A percentile compares a stretch with the other conserved stretches of the same genome.
Conservation (phyloP, 257 asterid species). For the Solanum chiquidenum region DNA sequence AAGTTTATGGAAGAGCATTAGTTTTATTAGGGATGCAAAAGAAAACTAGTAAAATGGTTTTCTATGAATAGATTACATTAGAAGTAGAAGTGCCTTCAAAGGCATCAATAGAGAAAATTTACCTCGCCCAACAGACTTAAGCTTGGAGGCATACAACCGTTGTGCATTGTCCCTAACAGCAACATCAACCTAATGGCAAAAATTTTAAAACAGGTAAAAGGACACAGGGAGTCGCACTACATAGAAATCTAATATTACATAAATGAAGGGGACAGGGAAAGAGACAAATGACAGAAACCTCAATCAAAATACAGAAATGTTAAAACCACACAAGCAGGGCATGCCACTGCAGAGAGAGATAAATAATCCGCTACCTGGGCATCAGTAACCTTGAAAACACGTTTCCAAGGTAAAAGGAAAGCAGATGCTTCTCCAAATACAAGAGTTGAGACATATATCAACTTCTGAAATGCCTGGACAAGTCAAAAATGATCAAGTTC, state of each 20-base stretch:
- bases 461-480: constrained; percentile 98
- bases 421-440: constrained; percentile 93
- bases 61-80: not conserved
- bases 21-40: not conserved
- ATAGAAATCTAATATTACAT: not conserved
- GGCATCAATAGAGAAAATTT: not conserved
- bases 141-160: constrained; percentile 64
- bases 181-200: constrained; percentile 68
- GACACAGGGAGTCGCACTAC: not conserved
- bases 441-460: constrained; percentile 82
- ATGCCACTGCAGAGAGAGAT: not conserved
- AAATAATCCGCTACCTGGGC: constrained; percentile 57
- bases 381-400: constrained; percentile 85
- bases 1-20: not conserved
- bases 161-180: constrained; percentile 93
- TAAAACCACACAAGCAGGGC: not conserved
- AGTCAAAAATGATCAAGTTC: constrained; percentile 47
- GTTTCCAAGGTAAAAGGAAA: constrained; percentile 99
- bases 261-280: not conserved
- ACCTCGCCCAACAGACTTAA: constrained; percentile 67
- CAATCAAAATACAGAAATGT: not conserved
- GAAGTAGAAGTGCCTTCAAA: not conserved
- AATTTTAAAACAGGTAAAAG: not conserved
- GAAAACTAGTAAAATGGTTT: not conserved
- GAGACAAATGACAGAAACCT: not conserved